Percentiles rank a stretch among this genome's conserved stretches.
phyloP scores from a whole-genome alignment of 306 rosid genomes.

The Prinsepia uniflora region DNA sequence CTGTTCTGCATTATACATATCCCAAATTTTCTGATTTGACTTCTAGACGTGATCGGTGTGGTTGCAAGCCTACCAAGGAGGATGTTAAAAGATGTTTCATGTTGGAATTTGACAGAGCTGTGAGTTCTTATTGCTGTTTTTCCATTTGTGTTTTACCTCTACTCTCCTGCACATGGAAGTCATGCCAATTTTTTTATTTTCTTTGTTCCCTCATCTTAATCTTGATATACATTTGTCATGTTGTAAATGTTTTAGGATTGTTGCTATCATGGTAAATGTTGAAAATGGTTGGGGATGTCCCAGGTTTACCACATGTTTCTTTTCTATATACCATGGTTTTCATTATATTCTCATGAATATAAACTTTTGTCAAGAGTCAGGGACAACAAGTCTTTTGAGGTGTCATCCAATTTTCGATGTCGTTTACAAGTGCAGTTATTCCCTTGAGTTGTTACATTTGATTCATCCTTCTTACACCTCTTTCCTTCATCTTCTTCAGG shows the following conservation, averaged over 20 bases:
- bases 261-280: neutral
- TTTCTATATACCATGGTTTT: neutral
- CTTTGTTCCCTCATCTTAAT: neutral
- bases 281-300: neutral
- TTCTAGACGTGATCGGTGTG: conserved; percentile 95
- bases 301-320: neutral
- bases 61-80: conserved; percentile 93
- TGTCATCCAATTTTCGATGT: neutral
- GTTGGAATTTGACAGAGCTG: conserved; percentile 97
- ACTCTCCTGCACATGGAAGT: neutral
- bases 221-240: conserved; percentile 5
- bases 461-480: conserved; percentile 18
- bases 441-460: neutral
- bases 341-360: neutral
- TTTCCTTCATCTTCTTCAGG: conserved; percentile 45
- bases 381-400: neutral
- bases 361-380: neutral
- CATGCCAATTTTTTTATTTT: neutral
- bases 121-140: conserved; percentile 38
- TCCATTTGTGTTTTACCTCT: neutral
- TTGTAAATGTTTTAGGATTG: neutral
- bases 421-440: conserved; percentile 22
- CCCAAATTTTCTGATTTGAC: conserved; percentile 92
- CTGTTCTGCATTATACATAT: conserved; percentile 92
- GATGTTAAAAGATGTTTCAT: conserved; percentile 99